Evolutionary conservation across 1,284 basidiomycete species (phyloP), one percentile per base, ranked within the genome.

Genomic region (Trametes sp.): DNA sequence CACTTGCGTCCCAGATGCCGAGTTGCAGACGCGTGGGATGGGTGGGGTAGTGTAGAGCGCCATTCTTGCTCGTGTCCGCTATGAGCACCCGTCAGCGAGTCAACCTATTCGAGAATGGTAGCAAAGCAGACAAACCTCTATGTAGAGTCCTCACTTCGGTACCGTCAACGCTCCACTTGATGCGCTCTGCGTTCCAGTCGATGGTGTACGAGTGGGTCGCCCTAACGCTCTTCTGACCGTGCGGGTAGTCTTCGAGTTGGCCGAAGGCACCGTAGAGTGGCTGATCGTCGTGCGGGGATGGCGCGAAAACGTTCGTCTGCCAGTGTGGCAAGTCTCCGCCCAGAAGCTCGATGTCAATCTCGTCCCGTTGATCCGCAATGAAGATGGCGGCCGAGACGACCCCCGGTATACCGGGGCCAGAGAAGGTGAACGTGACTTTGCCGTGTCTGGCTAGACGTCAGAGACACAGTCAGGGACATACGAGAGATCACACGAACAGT

Each of bases 1-100:
- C 73, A 61, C 81, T 83, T 4, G 80, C 81, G 61, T 84, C 82
- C 82, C 82, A 84, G 48, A 84, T 82, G 1, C 82, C 81, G 19
- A 82, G 68, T 62, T 80, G 79, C 7, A 81, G 63, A 11, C 78
- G 76, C 14, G 74, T 58, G 5, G 76, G 65, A 57, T 79, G 74
- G 0, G 73, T 69, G 21, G 81, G 80, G 62, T 75, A 81, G 66
- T 79, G 78, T n/a, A 72, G 49, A 11, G 63, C 68, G 24, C 79
- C 80, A 49, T 81, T 72, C 51, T 78, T 76, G 7, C 62, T 61
- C n/a, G 81, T 78, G 24, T 78, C 70, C 46, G 71, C 80, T 78
- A 57, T 29, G 9, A 16, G 44, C 29, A 28, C 21, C 35, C 2
- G 31, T 38, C 14, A 36, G 50, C 24, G n/a, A n/a, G n/a, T n/a